Evolutionary conservation across 2,329 filamentous ascomycete genomes (phyloP).

Genomic region (Trichoderma gracile): DNA sequence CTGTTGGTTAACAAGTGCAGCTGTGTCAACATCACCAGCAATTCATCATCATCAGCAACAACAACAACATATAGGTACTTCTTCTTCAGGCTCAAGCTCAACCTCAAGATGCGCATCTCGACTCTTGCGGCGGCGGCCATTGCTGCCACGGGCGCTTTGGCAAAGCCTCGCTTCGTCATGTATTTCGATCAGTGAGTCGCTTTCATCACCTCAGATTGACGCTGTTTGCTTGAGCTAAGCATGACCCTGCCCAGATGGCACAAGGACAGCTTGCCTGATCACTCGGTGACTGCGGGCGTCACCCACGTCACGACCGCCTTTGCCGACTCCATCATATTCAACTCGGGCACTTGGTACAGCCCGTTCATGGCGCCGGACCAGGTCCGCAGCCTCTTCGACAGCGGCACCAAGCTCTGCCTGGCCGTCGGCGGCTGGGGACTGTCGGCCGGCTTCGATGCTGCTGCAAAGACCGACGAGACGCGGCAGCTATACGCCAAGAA

Average conservation of each 20-base stretch:
- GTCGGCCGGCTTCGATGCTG: constrained; percentile 55
- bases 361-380: constrained; percentile 56
- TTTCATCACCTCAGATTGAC: too few species aligned
- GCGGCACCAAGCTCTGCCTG: constrained; percentile 60
- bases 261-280: constrained; percentile 39
- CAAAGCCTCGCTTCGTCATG: constrained; percentile 39
- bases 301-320: constrained; percentile 59
- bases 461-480: constrained; percentile 48
- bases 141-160: constrained; percentile 24
- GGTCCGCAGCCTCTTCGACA: constrained; percentile 54
- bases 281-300: constrained; percentile 45
- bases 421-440: constrained; percentile 69
- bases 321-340: constrained; percentile 53
- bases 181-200: constrained; percentile 50
- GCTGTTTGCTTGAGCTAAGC: too few species aligned
- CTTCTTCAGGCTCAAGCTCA: neutral
- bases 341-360: constrained; percentile 45
- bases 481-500: constrained; percentile 59
- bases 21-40: neutral
- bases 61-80: neutral
- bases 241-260: constrained; percentile 42
- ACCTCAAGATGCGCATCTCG: constrained; percentile 25
- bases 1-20: too few species aligned
- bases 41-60: too few species aligned
- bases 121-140: constrained; percentile 28